Evolutionary conservation across 352 stramenopile species (phyloP).

Genomic region (Phytophthora colocasiae): DNA sequence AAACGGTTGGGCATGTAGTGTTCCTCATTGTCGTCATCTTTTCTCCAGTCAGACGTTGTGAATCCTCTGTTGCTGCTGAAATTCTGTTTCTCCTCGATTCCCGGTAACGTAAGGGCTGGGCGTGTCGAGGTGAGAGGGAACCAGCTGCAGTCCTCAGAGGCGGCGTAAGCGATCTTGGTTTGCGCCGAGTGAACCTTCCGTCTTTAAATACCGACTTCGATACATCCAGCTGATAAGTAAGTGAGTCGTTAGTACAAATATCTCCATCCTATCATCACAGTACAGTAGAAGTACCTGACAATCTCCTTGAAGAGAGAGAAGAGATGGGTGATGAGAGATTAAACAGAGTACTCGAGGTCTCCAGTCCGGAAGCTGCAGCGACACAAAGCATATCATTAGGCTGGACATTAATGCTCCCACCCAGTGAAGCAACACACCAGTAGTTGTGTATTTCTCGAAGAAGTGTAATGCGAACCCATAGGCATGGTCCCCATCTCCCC

Average conservation of each 20-base stretch:
- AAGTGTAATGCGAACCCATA: constrained; percentile 81
- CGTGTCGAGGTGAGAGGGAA: constrained; percentile 62
- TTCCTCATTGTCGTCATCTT: background rate
- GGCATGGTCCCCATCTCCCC: constrained; percentile 69
- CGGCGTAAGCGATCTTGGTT: constrained; percentile 53
- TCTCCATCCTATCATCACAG: background rate
- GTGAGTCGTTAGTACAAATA: background rate
- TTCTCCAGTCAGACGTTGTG: constrained; percentile 16
- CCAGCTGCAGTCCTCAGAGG: constrained; percentile 55
- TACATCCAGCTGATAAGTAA: constrained; percentile 64
- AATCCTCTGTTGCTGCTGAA: constrained; percentile 6
- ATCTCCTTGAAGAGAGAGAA: constrained; percentile 86
- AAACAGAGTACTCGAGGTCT: constrained; percentile 72
- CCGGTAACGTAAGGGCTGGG: background rate
- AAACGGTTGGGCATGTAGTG: constrained; percentile 15
- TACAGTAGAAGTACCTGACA: constrained; percentile 48
- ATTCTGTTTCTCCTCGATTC: constrained; percentile 1
- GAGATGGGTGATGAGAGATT: constrained; percentile 83
- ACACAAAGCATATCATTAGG: background rate
- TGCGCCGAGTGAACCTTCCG: constrained; percentile 45
- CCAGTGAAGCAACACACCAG: constrained; percentile 14
- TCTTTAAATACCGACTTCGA: constrained; percentile 40
- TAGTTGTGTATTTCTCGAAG: constrained; percentile 41
- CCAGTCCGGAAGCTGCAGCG: constrained; percentile 39
- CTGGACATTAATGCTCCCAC: background rate